phyloP scores from a whole-genome alignment of 2,329 filamentous ascomycete genomes.

The Chaetoscypha palmicola region DNA sequence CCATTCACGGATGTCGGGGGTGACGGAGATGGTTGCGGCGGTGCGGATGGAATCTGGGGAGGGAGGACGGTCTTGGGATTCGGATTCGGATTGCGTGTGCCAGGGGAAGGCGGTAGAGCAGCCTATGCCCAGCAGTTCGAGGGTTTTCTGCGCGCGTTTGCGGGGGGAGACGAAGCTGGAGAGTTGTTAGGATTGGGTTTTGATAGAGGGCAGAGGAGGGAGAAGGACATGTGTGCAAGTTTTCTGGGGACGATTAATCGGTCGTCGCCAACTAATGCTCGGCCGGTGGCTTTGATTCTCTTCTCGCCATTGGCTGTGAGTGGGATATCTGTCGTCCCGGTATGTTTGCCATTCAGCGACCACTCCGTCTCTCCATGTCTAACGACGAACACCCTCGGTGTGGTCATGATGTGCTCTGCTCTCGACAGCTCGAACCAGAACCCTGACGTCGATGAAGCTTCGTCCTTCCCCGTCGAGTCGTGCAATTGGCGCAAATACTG shows the following conservation, averaged over 20 bases:
- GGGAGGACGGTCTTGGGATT: no score
- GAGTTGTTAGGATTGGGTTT: background rate
- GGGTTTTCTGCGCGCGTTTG: slow-evolving; percentile 76
- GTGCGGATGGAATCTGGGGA: slow-evolving; percentile 41
- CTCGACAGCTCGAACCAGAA: no score
- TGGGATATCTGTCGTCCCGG: slow-evolving; percentile 77
- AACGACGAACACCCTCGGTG: slow-evolving; percentile 71
- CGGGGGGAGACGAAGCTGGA: slow-evolving; percentile 80
- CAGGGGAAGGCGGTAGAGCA: slow-evolving; percentile 66
- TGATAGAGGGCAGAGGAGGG: background rate
- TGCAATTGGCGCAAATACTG: no score
- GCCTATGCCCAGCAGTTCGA: slow-evolving; percentile 76
- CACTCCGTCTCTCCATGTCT: slow-evolving; percentile 95
- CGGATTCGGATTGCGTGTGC: slow-evolving; percentile 42
- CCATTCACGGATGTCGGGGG: slow-evolving; percentile 62
- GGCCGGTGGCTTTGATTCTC: slow-evolving; percentile 67
- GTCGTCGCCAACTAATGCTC: slow-evolving; percentile 76
- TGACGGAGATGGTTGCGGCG: slow-evolving; percentile 56
- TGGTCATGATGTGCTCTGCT: slow-evolving; percentile 32
- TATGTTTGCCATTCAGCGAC: slow-evolving; percentile 82
- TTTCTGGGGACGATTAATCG: slow-evolving; percentile 77
- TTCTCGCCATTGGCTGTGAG: slow-evolving; percentile 77
- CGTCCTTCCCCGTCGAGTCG: no score
- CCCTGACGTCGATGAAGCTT: no score
- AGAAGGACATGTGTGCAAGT: slow-evolving; percentile 66